phyloP scores from a whole-genome alignment of 2,329 filamentous ascomycete genomes.

The Chaetoscypha palmicola region DNA sequence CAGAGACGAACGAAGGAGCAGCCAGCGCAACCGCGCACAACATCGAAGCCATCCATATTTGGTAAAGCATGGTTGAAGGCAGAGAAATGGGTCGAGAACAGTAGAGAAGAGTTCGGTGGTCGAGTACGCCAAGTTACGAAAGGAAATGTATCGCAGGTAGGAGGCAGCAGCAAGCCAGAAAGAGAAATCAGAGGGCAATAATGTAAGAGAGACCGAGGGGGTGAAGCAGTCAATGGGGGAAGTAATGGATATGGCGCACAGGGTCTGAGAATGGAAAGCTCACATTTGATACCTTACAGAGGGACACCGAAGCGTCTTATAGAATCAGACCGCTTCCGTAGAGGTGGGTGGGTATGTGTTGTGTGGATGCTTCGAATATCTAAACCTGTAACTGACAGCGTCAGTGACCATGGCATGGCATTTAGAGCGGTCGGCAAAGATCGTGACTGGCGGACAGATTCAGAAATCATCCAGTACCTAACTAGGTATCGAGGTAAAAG shows the following conservation, averaged over 20 bases:
- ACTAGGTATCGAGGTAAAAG: neutral
- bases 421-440: neutral
- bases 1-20: constrained; percentile 24
- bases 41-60: constrained; percentile 40
- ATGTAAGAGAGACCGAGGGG: neutral
- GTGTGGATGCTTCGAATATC: constrained; percentile 3
- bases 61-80: constrained; percentile 47
- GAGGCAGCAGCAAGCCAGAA: constrained; percentile 8
- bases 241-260: neutral
- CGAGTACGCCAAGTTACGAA: neutral
- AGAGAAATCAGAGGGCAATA: neutral
- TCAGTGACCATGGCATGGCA: neutral
- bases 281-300: too few relatives aligned
- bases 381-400: constrained; percentile 9
- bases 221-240: neutral
- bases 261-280: constrained; percentile 1
- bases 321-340: constrained; percentile 8
- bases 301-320: constrained; percentile 22
- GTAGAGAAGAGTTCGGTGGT: neutral
- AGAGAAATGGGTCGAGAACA: neutral
- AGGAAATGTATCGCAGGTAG: constrained; percentile 2
- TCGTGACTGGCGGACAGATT: neutral
- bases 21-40: constrained; percentile 39
- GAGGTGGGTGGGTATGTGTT: constrained; percentile 4
- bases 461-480: neutral